phyloP scores from a whole-genome alignment of 805 yeast species.

The Lachancea sp. region DNA sequence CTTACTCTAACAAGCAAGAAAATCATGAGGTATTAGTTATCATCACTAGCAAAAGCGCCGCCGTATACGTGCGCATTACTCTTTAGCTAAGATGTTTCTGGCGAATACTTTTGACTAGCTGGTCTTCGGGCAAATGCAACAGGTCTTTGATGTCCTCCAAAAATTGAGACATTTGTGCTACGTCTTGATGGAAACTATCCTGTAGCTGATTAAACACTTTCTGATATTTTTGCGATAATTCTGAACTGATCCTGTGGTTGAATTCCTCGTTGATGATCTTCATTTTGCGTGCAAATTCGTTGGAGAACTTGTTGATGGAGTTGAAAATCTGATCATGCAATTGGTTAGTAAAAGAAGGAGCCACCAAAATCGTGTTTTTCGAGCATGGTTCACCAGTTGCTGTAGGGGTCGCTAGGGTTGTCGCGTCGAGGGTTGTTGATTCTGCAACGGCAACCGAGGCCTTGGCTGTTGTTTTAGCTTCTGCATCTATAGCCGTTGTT shows the following conservation, averaged over 20 bases:
- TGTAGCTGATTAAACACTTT: constrained; percentile 30
- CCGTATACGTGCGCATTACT: too few species aligned
- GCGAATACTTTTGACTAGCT: constrained; percentile 15
- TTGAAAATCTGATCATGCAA: constrained; percentile 34
- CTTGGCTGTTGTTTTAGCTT: background rate
- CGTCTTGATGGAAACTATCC: constrained; percentile 32
- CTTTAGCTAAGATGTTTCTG: too few species aligned
- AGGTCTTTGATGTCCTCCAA: constrained; percentile 33
- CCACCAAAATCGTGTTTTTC: constrained; percentile 3
- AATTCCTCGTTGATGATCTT: constrained; percentile 34
- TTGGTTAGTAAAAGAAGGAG: constrained; percentile 32
- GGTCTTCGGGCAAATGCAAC: constrained; percentile 33
- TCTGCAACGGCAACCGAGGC: constrained; percentile 1
- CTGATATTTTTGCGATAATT: constrained; percentile 34
- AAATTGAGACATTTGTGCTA: constrained; percentile 34
- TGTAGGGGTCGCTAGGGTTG: constrained; percentile 9
- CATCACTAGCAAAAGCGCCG: too few species aligned
- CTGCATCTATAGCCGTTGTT: background rate
- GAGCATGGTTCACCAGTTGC: background rate
- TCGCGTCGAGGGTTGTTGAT: constrained; percentile 11
- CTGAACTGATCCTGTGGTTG: constrained; percentile 32
- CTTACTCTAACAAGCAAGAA: too few species aligned
- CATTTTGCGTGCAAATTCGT: constrained; percentile 33
- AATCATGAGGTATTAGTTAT: too few species aligned
- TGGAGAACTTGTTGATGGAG: constrained; percentile 33